A percentile compares a stretch with the other conserved stretches of the same genome.
These are phyloP conservation scores for Drechslerella stenobrocha DNA, from an alignment of 2,329 filamentous ascomycete species.

Conservation along the genomic window DNA sequence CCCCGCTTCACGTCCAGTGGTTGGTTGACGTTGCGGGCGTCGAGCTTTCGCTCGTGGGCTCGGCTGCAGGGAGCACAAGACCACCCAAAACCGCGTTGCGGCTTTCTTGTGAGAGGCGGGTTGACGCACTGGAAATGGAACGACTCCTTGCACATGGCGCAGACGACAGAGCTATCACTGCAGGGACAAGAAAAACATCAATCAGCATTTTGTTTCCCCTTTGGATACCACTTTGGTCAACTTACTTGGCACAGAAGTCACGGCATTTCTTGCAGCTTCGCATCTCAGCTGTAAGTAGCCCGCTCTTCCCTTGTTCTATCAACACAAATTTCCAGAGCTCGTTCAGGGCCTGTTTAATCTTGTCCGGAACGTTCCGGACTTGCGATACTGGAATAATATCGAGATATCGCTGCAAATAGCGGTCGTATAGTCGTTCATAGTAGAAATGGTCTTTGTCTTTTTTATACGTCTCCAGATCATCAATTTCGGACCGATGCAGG, in stretches of 20 bases:
- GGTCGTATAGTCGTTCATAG: constrained; percentile 96
- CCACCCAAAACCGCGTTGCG: constrained; percentile 96
- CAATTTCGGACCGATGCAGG: constrained; percentile 82
- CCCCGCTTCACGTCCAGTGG: constrained; percentile 58
- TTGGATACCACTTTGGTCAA: neutral
- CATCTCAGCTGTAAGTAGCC: constrained; percentile 92
- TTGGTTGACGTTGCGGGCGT: constrained; percentile 83
- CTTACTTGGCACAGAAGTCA: constrained; percentile 87
- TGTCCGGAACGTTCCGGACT: constrained; percentile 93
- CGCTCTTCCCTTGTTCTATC: constrained; percentile 88
- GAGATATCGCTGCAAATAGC: constrained; percentile 97
- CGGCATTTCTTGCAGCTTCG: constrained; percentile 94
- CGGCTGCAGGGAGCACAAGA: constrained; percentile 94
- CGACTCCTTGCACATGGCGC: constrained; percentile 58
- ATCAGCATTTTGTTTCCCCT: too few relatives aligned
- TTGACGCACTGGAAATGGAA: constrained; percentile 99
- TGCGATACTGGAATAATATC: constrained; percentile 88
- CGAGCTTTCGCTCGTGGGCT: constrained; percentile 88
- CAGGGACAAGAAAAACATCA: neutral
- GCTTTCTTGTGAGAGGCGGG: constrained; percentile 89
- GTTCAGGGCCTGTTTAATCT: constrained; percentile 92
- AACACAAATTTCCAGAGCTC: constrained; percentile 96
- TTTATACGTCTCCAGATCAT: constrained; percentile 79
- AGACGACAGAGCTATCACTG: constrained; percentile 44
- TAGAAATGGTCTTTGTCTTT: constrained; percentile 86